Base-by-base conservation (phyloP, 2,329 filamentous ascomycete genomes). In the Cadophora sp. region DNA sequence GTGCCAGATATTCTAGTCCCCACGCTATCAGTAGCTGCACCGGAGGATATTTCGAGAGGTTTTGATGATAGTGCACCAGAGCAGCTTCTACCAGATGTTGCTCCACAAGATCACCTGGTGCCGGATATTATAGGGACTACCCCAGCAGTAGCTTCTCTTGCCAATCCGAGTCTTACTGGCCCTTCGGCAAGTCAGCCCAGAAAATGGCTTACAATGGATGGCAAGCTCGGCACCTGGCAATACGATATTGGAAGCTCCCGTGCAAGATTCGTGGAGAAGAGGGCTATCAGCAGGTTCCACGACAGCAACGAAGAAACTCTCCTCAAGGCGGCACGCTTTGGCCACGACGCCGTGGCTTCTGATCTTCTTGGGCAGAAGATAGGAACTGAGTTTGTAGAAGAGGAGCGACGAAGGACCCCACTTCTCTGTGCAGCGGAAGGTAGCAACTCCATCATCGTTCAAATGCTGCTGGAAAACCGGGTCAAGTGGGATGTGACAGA, bases 221-320 rank as follows among this genome's bases (percentile, higher is more conserved):
- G 55, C n/a, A 59, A 45, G 20, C 7, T 18, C 45, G 55, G 55
- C 4, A 22, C 22, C 36, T 43, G 36, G 36, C 55, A 59, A n/a
- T 59, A 59, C n/a, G 55, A 59, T n/a, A 30, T 36, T n/a, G 55
- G 55, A 24, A 45, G 22, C 22, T 27, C 39, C 24, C 36, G 55
- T 45, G 33, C 55, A 45, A 27, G 20, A n/a, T 59, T 59, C 16
- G 39, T 59, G 2, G 55, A 59, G 14, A 59, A 59, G 14, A 45
- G n/a, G 55, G 16, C 22, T n/a, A 11, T 20, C 20, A 14, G 39
- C 24, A 59, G 16, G 41, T 14, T 59, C 4, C 43, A 24, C 20
- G 55, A 59, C 20, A 59, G 20, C 5, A 59, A 59, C 20, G 55
- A 59, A 30, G 55, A 59, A 59, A 59, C 55, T 2, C 22, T 59